phyloP scores from a whole-genome alignment of 768 basidiomycete species.

The Boletus reticulatus region DNA sequence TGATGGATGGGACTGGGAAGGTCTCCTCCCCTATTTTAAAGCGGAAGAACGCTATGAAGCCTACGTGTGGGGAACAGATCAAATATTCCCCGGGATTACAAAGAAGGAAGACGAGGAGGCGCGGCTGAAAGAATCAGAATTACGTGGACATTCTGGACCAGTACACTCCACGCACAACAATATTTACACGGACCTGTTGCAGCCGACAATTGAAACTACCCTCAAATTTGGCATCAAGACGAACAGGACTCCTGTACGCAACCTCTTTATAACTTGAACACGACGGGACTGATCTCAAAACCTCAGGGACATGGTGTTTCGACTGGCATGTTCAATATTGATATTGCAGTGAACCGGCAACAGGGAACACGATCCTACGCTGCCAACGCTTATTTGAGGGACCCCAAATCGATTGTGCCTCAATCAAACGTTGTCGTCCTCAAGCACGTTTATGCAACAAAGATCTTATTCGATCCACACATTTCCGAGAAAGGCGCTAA shows the following conservation, averaged over 20 bases:
- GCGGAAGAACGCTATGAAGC: constrained; percentile 7
- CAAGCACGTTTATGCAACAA: constrained; percentile 8
- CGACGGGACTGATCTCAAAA: background rate
- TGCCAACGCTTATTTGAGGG: constrained; percentile 14
- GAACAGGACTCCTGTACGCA: constrained; percentile 10
- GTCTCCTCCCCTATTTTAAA: constrained; percentile 17
- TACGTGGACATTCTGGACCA: constrained; percentile 11
- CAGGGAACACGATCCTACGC: constrained; percentile 17
- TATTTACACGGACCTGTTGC: constrained; percentile 13
- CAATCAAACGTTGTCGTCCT: constrained; percentile 11
- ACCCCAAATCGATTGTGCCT: constrained; percentile 7
- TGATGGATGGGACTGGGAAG: constrained; percentile 15
- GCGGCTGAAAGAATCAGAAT: constrained; percentile 5
- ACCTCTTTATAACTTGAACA: background rate
- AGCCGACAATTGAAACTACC: constrained; percentile 10
- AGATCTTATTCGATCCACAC: constrained; percentile 7
- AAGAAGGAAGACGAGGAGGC: constrained; percentile 9
- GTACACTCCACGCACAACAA: constrained; percentile 15
- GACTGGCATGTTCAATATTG: constrained; percentile 19
- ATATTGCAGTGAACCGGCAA: constrained; percentile 14
- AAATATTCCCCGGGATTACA: constrained; percentile 14
- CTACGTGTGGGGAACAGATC: constrained; percentile 8
- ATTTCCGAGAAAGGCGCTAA: background rate
- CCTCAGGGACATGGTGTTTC: constrained; percentile 11
- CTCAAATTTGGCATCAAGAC: constrained; percentile 12